phyloP scores from a whole-genome alignment of 1,284 basidiomycete genomes.

The Sanghuangporus weigelae region DNA sequence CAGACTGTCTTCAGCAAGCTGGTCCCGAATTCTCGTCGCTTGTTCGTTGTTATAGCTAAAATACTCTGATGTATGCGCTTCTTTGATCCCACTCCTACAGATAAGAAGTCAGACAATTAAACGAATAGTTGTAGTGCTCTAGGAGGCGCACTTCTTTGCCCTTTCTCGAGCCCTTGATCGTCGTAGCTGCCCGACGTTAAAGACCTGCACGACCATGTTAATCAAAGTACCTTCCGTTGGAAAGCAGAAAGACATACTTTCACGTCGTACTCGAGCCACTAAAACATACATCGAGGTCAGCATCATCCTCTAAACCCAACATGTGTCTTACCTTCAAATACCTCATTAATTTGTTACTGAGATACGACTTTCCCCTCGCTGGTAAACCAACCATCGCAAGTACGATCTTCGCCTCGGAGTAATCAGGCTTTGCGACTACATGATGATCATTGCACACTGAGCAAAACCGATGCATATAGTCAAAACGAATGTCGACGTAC shows the following conservation, averaged over 20 bases:
- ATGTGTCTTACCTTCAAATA: conserved; percentile 58
- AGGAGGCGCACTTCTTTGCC: conserved; percentile 55
- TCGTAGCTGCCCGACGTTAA: conserved; percentile 96
- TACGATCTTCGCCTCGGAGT: conserved; percentile 97
- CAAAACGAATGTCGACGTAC: conserved; percentile 30
- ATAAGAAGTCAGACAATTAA: conserved; percentile 3
- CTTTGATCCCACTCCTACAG: conserved; percentile 68
- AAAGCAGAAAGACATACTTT: conserved; percentile 49
- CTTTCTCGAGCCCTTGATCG: conserved; percentile 81
- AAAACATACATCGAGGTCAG: conserved; percentile 15
- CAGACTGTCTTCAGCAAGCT: conserved; percentile 86
- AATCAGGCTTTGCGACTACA: conserved; percentile 91
- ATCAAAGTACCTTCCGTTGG: background rate
- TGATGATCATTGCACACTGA: conserved; percentile 1
- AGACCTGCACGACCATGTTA: conserved; percentile 56
- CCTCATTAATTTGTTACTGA: conserved; percentile 80
- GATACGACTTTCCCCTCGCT: conserved; percentile 80
- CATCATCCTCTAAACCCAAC: background rate
- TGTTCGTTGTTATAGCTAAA: conserved; percentile 87
- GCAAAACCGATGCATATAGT: conserved; percentile 7
- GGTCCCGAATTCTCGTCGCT: conserved; percentile 76
- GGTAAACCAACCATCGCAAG: conserved; percentile 93
- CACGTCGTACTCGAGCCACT: conserved; percentile 99
- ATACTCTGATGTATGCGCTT: conserved; percentile 89
- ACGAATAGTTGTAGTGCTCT: background rate